Evolutionary conservation across 306 rosid genomes (phyloP).

Genomic region (Lathyrus oleraceus): DNA sequence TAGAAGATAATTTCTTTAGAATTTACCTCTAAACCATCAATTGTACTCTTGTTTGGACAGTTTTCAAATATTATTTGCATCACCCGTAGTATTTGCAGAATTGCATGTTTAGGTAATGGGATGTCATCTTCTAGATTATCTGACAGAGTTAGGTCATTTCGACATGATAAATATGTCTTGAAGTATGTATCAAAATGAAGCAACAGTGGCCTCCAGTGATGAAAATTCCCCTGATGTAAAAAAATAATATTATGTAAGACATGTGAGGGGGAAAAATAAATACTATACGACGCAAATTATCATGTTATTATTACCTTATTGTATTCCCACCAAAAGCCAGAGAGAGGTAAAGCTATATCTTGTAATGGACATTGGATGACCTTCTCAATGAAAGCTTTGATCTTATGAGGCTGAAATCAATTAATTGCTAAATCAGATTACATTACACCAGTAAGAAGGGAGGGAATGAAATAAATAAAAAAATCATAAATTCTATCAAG

Average conservation of each 20-base stretch:
- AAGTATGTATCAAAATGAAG: slow-evolving; percentile 92
- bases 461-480: slow-evolving; percentile 10
- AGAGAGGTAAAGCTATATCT: slow-evolving; percentile 91
- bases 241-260: slow-evolving; percentile 28
- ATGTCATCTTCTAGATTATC: slow-evolving; percentile 81
- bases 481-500: not conserved
- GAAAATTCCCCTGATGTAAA: slow-evolving; percentile 83
- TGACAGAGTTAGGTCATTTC: slow-evolving; percentile 86
- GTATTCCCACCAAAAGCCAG: slow-evolving; percentile 94
- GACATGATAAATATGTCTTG: slow-evolving; percentile 78
- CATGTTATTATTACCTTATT: slow-evolving; percentile 63
- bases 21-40: slow-evolving; percentile 95
- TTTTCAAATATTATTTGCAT: slow-evolving; percentile 91
- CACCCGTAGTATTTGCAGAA: slow-evolving; percentile 89
- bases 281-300: slow-evolving; percentile 16
- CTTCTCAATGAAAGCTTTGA: slow-evolving; percentile 83
- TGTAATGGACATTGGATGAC: slow-evolving; percentile 93
- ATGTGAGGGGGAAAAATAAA: not conserved
- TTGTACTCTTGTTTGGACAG: slow-evolving; percentile 86
- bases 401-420: slow-evolving; percentile 83
- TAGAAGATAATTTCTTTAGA: slow-evolving; percentile 21
- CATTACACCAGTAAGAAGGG: slow-evolving; percentile 10
- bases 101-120: slow-evolving; percentile 83
- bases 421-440: slow-evolving; percentile 41
- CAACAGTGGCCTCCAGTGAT: slow-evolving; percentile 94